These are phyloP conservation scores for Sporisorium iseilematis-ciliati DNA, from an alignment of 1,284 basidiomycete genomes.

Conservation along the genomic window DNA sequence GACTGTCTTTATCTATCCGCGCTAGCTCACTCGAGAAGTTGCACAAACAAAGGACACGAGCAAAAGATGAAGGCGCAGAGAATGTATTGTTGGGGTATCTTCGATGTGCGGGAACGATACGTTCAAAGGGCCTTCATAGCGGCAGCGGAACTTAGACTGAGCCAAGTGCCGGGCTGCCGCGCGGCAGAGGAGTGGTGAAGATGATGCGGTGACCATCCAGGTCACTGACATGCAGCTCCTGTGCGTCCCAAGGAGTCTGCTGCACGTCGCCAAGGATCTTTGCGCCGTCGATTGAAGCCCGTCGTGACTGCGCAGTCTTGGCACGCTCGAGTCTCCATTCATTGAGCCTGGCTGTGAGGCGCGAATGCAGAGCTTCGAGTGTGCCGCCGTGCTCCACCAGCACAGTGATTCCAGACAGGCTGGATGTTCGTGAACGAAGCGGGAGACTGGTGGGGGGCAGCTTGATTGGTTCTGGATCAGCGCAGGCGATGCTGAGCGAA, in stretches of 20 bases:
- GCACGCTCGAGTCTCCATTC: conserved; percentile 30
- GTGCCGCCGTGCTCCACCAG: conserved; percentile 34
- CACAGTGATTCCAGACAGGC: conserved; percentile 24
- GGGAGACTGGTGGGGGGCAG: conserved; percentile 22
- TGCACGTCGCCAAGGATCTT: conserved; percentile 32
- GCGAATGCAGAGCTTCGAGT: conserved; percentile 35
- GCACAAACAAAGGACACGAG: neutral
- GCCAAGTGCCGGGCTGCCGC: conserved; percentile 11
- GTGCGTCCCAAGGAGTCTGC: conserved; percentile 44
- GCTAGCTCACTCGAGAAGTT: neutral
- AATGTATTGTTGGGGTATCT: conserved; percentile 36
- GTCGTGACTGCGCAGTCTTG: conserved; percentile 8
- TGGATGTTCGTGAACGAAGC: conserved; percentile 11
- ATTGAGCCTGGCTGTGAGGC: conserved; percentile 32
- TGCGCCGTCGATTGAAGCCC: conserved; percentile 10
- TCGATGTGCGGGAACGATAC: conserved; percentile 10
- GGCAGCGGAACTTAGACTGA: conserved; percentile 8
- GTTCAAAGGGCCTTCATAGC: neutral
- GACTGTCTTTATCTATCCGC: neutral
- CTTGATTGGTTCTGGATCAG: conserved; percentile 22
- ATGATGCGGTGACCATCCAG: conserved; percentile 49
- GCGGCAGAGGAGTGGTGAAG: conserved; percentile 36
- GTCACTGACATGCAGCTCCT: conserved; percentile 49
- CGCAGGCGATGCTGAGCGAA: conserved; percentile 17
- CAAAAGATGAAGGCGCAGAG: conserved; percentile 8